phyloP scores from a whole-genome alignment of 129 eudicot genomes.

The Lactuca saligna region DNA sequence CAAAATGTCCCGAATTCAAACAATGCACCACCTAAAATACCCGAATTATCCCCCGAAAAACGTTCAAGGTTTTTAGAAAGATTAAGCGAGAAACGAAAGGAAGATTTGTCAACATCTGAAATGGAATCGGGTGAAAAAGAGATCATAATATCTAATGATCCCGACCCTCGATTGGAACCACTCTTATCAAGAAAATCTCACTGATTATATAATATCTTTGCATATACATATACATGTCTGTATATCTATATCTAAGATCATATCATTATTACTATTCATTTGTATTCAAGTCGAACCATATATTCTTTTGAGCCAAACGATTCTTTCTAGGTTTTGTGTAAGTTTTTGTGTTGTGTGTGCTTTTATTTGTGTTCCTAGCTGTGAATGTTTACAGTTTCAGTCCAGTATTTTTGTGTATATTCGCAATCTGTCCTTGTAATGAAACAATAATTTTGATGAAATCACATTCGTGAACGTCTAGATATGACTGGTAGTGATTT shows the following conservation, averaged over 20 bases:
- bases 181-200: conserved; percentile 48
- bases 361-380: not conserved
- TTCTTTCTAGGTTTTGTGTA: conserved; percentile 33
- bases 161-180: conserved; percentile 60
- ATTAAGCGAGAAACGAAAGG: conserved; percentile 40
- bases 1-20: conserved; percentile 57
- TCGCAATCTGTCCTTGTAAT: conserved; percentile 13
- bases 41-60: conserved; percentile 35
- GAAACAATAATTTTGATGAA: conserved; percentile 15
- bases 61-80: conserved; percentile 51
- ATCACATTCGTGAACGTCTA: not conserved
- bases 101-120: conserved; percentile 41
- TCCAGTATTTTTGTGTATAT: conserved; percentile 20
- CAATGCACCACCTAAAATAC: conserved; percentile 36
- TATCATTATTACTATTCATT: not conserved
- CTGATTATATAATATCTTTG: conserved; percentile 4
- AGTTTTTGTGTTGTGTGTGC: conserved; percentile 18
- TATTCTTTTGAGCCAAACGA: conserved; percentile 24
- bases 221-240: not conserved
- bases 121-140: conserved; percentile 60
- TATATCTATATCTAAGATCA: too few relatives aligned
- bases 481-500: too few relatives aligned
- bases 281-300: conserved; percentile 12
- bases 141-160: conserved; percentile 30
- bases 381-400: not conserved